These are phyloP conservation scores for Podospora sp. DNA, from an alignment of 495 filamentous ascomycete species.

Conservation along the genomic window DNA sequence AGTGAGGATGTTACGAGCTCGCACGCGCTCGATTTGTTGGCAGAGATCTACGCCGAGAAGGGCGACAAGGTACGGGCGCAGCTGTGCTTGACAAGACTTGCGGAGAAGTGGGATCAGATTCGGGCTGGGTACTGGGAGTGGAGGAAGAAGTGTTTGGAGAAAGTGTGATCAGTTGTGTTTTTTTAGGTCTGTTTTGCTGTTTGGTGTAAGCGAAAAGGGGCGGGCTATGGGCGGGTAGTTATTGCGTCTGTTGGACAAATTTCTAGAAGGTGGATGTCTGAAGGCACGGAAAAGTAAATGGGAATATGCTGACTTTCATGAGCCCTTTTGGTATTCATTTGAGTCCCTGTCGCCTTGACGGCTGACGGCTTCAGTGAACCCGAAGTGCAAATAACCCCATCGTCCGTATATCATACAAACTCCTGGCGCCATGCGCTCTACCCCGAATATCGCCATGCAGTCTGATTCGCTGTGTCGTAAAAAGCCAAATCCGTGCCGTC, in stretches of 20 bases:
- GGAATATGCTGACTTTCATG: neutral
- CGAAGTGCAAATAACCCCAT: neutral
- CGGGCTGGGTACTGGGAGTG: conserved; percentile 92
- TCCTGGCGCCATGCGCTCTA: neutral
- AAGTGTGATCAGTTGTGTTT: neutral
- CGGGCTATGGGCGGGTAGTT: neutral
- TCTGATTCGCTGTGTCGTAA: neutral
- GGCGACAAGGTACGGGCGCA: conserved; percentile 60
- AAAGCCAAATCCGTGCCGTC: neutral
- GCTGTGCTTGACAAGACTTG: conserved; percentile 70
- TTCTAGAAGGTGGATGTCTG: neutral
- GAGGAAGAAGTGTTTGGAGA: conserved; percentile 50
- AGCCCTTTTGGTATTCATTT: too few species aligned
- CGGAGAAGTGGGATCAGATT: conserved; percentile 87
- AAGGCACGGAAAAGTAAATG: neutral
- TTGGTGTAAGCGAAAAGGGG: conserved; percentile 3
- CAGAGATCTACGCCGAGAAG: conserved; percentile 73
- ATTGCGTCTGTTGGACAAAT: neutral
- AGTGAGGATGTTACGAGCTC: conserved; percentile 65
- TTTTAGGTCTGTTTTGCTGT: neutral
- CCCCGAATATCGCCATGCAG: neutral
- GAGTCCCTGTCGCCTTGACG: too few species aligned
- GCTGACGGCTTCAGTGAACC: too few species aligned
- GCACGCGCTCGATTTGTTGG: conserved; percentile 88
- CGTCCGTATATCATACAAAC: neutral